These are phyloP conservation scores for Ogataea siamensis DNA, from an alignment of 805 yeast species.

Conservation along the genomic window DNA sequence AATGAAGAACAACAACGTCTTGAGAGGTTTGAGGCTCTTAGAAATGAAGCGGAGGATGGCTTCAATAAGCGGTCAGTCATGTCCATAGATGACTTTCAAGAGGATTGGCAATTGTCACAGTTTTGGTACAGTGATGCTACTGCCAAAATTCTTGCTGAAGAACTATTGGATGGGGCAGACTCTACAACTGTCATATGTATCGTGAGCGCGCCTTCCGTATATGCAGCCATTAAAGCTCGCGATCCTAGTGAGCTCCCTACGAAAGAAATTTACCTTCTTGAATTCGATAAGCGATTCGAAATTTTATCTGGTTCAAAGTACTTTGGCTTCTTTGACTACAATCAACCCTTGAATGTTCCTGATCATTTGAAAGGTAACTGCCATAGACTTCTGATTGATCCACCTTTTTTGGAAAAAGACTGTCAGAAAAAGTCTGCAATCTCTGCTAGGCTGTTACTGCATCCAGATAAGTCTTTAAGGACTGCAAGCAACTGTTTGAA, in stretches of 20 bases:
- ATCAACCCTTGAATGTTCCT: conserved; percentile 62
- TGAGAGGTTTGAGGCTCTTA: conserved; percentile 54
- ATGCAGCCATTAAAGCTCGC: conserved; percentile 69
- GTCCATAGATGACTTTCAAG: conserved; percentile 70
- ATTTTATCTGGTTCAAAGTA: conserved; percentile 65
- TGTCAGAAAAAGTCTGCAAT: conserved; percentile 73
- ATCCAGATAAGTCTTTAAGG: conserved; percentile 36
- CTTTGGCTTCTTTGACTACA: conserved; percentile 75
- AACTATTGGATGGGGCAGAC: conserved; percentile 74
- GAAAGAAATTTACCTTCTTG: conserved; percentile 68
- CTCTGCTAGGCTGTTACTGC: conserved; percentile 60
- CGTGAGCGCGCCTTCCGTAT: conserved; percentile 89
- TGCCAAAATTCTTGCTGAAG: conserved; percentile 64
- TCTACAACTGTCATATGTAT: conserved; percentile 67
- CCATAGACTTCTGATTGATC: conserved; percentile 76
- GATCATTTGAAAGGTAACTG: conserved; percentile 55
- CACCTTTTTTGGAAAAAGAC: conserved; percentile 80
- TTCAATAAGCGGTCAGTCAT: conserved; percentile 37
- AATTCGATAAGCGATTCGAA: conserved; percentile 74
- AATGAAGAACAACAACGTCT: conserved; percentile 58
- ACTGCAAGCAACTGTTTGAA: conserved; percentile 41
- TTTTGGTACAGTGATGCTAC: conserved; percentile 85
- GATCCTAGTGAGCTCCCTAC: conserved; percentile 57
- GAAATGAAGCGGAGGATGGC: conserved; percentile 54
- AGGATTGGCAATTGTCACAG: conserved; percentile 93